Evolutionary conservation across 2,329 filamentous ascomycete genomes (phyloP), one percentile per base, ranked within the genome.

Genomic region (Geosmithia flava): DNA sequence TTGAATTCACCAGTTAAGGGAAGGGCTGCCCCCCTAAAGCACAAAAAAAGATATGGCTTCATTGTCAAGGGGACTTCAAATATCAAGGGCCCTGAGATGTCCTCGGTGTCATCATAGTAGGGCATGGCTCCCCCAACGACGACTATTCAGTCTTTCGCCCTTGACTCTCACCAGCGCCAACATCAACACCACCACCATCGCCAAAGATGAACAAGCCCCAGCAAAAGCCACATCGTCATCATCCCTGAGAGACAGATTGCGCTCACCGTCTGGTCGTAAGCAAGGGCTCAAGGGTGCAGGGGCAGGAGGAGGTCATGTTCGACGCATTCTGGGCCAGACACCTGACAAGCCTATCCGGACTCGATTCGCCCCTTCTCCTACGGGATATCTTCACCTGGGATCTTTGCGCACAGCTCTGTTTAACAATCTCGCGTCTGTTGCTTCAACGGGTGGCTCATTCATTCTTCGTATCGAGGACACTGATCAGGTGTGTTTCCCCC

Each of bases 301-400:
- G n/a, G n/a, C n/a, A n/a, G n/a, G n/a, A n/a, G n/a, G 5, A 45
- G 43, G n/a, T 3, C 4, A 20, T 20, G 41, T 16, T 3, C 20
- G 42, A 44, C 20, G 17, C 3, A 62, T 67, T 47, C 55, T 68
- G 2, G 64, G 63, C 13, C 59, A 66, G 45, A 57, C 55, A 80
- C 80, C 50, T 74, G 87, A 62, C 87, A 49, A 56, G 13, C 64
- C 64, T 13, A 64, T 68, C 45, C 55, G 65, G 29, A 59, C 93
- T 17, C 83, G 93, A 44, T 98, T 98, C 65, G 93, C 94, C 1
- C 93, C 93, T 1, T 97, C 93, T 1, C 93, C 93, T 0, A 98
- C 93, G 0, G 93, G 93, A 1, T 90, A 91, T 58, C 74, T 98
- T 20, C 93, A 98, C 65, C 72, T 98, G 13, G 93, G 93, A 3